Conservation (phyloP, 257 asterid species). For the Eucommia ulmoides region DNA sequence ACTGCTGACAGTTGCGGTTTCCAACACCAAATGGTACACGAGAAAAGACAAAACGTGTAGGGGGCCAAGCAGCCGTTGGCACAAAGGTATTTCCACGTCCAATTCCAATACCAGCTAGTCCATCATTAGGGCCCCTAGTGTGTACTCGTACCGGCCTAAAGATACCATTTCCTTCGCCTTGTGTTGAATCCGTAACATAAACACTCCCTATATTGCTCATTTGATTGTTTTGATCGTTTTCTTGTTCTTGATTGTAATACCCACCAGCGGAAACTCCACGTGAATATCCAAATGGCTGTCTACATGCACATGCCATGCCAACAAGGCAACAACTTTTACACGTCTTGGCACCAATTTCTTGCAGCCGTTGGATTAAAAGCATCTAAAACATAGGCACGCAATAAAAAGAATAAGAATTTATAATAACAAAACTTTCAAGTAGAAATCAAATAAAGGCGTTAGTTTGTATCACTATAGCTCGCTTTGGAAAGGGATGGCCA, state of each 20-base stretch:
- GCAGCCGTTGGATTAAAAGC: slow-evolving; percentile 92
- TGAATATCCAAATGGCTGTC: slow-evolving; percentile 55
- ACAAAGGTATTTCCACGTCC: slow-evolving; percentile 84
- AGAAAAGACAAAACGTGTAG: slow-evolving; percentile 94
- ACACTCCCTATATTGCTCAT: slow-evolving; percentile 52
- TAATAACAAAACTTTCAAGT: too few relatives aligned
- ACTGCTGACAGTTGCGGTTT: slow-evolving; percentile 61
- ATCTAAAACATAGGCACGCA: slow-evolving; percentile 33
- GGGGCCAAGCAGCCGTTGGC: slow-evolving; percentile 84
- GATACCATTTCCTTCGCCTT: slow-evolving; percentile 63
- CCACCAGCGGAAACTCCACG: slow-evolving; percentile 49
- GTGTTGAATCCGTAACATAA: slow-evolving; percentile 57
- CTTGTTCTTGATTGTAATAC: slow-evolving; percentile 66
- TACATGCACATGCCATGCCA: slow-evolving; percentile 70
- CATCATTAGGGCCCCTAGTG: slow-evolving; percentile 78
- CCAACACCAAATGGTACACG: slow-evolving; percentile 97
- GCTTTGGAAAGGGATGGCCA: too few relatives aligned
- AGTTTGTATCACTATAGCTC: too few relatives aligned
- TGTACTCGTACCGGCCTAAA: slow-evolving; percentile 81
- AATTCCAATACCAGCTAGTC: slow-evolving; percentile 91
- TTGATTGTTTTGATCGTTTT: slow-evolving; percentile 45
- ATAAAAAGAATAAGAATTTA: slow-evolving; percentile 10
- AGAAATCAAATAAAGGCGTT: too few relatives aligned
- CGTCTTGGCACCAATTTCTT: slow-evolving; percentile 76
- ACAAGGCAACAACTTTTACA: slow-evolving; percentile 76